A percentile compares a stretch with the other conserved stretches of the same genome.
These are phyloP conservation scores for Backusella circina DNA, from an alignment of 192 early-diverging fungal species.

Conservation along the genomic window DNA sequence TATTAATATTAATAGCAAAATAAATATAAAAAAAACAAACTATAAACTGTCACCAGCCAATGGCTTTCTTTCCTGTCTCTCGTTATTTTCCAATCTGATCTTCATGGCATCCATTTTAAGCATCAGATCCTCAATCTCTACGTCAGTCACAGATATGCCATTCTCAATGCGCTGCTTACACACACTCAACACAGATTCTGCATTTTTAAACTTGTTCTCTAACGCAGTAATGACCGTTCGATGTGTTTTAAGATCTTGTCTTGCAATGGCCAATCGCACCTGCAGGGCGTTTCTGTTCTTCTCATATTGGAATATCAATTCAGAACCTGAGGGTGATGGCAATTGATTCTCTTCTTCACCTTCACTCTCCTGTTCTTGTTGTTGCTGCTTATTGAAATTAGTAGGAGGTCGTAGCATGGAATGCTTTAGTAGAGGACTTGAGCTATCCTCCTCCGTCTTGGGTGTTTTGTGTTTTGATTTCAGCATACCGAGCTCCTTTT, in stretches of 20 bases:
- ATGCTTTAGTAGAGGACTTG: background rate
- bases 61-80: background rate
- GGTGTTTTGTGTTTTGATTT: background rate
- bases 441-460: background rate
- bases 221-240: background rate
- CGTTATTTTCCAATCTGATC: slow-evolving; percentile 5
- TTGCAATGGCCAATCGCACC: background rate
- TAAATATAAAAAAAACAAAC: background rate
- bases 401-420: slow-evolving; percentile 7
- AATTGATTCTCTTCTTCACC: background rate
- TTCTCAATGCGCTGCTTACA: background rate
- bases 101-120: slow-evolving; percentile 18
- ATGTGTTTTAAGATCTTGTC: background rate
- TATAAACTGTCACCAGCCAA: background rate
- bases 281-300: slow-evolving; percentile 5
- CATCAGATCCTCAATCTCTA: slow-evolving; percentile 16
- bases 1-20: background rate
- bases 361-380: background rate
- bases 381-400: background rate
- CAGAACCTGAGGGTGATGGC: background rate
- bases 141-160: background rate
- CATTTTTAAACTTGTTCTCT: background rate
- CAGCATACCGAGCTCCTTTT: background rate
- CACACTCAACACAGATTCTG: background rate
- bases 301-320: slow-evolving; percentile 1